Percentiles rank a stretch among this genome's conserved stretches.
Evolutionary conservation across 1,284 basidiomycete genomes (phyloP).

Genomic region (Pseudozyma sp.): DNA sequence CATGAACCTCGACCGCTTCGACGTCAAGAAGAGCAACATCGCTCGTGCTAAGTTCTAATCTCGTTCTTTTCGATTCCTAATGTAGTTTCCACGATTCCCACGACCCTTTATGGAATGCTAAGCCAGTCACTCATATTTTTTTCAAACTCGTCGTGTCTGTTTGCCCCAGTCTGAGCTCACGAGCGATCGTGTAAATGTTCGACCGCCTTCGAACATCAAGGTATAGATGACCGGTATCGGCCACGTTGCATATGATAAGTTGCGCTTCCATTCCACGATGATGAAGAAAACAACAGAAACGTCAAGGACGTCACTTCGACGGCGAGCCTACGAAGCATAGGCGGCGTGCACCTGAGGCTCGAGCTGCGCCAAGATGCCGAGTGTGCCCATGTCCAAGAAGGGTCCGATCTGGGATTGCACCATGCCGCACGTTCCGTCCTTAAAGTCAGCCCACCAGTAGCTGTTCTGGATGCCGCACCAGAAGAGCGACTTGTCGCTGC

Average conservation of each 20-base stretch:
- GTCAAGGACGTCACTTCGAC: no score
- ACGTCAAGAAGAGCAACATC: constrained; percentile 48
- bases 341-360: constrained; percentile 37
- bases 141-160: no score
- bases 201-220: not conserved
- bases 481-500: constrained; percentile 35
- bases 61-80: not conserved
- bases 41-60: constrained; percentile 36
- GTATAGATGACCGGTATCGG: not conserved
- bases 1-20: constrained; percentile 45
- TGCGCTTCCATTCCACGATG: no score
- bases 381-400: constrained; percentile 42
- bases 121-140: not conserved
- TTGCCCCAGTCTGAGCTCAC: no score
- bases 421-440: constrained; percentile 46
- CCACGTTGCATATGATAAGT: not conserved
- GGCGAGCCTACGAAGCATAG: constrained; percentile 12
- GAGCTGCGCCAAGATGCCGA: constrained; percentile 35
- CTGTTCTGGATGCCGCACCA: constrained; percentile 52
- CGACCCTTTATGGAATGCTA: constrained; percentile 6
- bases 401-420: constrained; percentile 43
- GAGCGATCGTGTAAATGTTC: not conserved
- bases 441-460: constrained; percentile 47
- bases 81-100: constrained; percentile 7
- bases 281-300: no score